A percentile compares a stretch with the other conserved stretches of the same genome.
phyloP scores from a whole-genome alignment of 2,329 filamentous ascomycete species.

The Diplodia mutila region DNA sequence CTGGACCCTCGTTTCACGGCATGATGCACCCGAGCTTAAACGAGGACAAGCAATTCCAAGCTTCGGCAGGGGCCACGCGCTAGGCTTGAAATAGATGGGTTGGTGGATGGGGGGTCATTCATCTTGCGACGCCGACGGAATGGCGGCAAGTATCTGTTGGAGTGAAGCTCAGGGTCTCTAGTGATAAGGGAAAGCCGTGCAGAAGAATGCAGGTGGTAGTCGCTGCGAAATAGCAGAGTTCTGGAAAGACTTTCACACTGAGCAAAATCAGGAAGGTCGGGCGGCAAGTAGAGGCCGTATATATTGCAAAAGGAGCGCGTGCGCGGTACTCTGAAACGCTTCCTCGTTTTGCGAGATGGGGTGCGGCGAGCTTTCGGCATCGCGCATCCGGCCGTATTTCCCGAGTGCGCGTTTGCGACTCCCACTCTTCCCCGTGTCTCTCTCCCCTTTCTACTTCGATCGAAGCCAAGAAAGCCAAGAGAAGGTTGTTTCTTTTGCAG shows the following conservation, averaged over 20 bases:
- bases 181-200: neutral
- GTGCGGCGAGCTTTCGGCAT: neutral
- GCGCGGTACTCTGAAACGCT: neutral
- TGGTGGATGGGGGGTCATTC: neutral
- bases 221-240: neutral
- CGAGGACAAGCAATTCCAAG: neutral
- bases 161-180: neutral
- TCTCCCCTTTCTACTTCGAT: neutral
- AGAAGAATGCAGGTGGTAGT: neutral
- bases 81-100: neutral
- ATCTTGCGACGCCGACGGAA: neutral
- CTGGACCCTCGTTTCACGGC: neutral
- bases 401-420: neutral
- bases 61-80: neutral
- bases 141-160: neutral
- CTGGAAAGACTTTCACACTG: too few relatives aligned
- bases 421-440: neutral
- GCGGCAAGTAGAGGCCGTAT: neutral
- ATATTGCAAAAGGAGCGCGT: neutral
- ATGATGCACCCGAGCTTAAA: neutral
- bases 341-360: neutral
- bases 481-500: neutral
- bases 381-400: neutral
- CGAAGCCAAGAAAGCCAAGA: slow-evolving; percentile 7
- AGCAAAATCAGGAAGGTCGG: neutral